These are phyloP conservation scores for Hibiscus trionum DNA, from an alignment of 345 rosid genomes.

Conservation along the genomic window DNA sequence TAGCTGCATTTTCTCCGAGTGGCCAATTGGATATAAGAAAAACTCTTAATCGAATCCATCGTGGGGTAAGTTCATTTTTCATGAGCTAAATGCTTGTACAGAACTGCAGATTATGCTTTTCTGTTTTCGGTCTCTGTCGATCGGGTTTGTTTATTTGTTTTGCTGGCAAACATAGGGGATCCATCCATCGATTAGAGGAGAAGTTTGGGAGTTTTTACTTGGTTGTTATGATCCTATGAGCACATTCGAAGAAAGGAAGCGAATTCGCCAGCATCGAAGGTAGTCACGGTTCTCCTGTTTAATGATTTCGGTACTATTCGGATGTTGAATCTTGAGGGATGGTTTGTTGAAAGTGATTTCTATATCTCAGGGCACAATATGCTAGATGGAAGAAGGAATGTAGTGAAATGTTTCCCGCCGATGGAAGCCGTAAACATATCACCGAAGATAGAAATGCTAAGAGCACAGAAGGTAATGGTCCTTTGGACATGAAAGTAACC, in stretches of 20 bases:
- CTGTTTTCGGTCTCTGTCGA: background rate
- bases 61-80: constrained; percentile 49
- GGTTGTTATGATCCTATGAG: constrained; percentile 92
- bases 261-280: constrained; percentile 74
- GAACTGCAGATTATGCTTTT: background rate
- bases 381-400: constrained; percentile 78
- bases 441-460: constrained; percentile 42
- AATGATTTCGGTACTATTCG: background rate
- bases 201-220: constrained; percentile 98
- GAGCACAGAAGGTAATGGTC: constrained; percentile 44
- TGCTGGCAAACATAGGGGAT: constrained; percentile 46
- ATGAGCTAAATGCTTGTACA: background rate
- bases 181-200: constrained; percentile 98
- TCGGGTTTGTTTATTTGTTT: background rate
- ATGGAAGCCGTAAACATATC: constrained; percentile 80
- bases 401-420: constrained; percentile 56
- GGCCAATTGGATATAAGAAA: constrained; percentile 77
- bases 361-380: constrained; percentile 55
- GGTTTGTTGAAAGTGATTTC: background rate
- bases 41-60: constrained; percentile 71
- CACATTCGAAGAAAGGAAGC: constrained; percentile 81
- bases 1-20: constrained; percentile 68
- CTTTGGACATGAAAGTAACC: constrained; percentile 68
- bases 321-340: background rate
- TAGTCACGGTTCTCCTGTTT: constrained; percentile 18